Conservation (phyloP, 1,139 yeast genomes). For the Kodamaea plutei region DNA sequence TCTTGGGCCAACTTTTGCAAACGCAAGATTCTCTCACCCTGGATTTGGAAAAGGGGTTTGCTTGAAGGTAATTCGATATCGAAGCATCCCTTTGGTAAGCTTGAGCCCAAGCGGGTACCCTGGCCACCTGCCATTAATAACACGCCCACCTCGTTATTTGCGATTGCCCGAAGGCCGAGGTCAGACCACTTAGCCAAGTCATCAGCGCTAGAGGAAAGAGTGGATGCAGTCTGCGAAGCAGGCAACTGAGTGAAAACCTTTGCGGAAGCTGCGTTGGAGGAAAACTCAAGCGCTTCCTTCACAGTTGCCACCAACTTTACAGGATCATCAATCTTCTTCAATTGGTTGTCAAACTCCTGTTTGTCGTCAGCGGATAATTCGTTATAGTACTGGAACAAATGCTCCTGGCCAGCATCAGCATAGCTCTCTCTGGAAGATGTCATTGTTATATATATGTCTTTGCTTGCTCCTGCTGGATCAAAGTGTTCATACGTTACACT, state of each 20-base stretch:
- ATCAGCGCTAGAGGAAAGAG: conserved; percentile 34
- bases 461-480: too few species aligned
- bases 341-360: conserved; percentile 30
- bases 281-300: conserved; percentile 42
- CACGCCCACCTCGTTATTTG: conserved; percentile 75
- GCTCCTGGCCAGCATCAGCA: conserved; percentile 47
- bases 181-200: conserved; percentile 45
- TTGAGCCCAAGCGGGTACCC: conserved; percentile 90
- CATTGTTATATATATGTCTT: too few species aligned
- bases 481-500: too few species aligned
- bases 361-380: conserved; percentile 29
- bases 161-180: conserved; percentile 66
- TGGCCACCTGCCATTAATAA: conserved; percentile 97
- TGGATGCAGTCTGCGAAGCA: conserved; percentile 43
- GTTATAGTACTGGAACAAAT: conserved; percentile 41
- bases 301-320: conserved; percentile 40
- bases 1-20: conserved; percentile 55
- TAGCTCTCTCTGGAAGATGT: conserved; percentile 39
- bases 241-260: conserved; percentile 52
- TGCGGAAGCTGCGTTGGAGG: conserved; percentile 29
- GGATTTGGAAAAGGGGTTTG: conserved; percentile 84
- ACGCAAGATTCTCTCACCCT: conserved; percentile 76
- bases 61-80: conserved; percentile 80
- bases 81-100: conserved; percentile 90
- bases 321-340: conserved; percentile 42